A percentile compares a stretch with the other conserved stretches of the same genome.
phyloP scores from a whole-genome alignment of 495 filamentous ascomycete genomes.

The Podospora pseudoanserina region DNA sequence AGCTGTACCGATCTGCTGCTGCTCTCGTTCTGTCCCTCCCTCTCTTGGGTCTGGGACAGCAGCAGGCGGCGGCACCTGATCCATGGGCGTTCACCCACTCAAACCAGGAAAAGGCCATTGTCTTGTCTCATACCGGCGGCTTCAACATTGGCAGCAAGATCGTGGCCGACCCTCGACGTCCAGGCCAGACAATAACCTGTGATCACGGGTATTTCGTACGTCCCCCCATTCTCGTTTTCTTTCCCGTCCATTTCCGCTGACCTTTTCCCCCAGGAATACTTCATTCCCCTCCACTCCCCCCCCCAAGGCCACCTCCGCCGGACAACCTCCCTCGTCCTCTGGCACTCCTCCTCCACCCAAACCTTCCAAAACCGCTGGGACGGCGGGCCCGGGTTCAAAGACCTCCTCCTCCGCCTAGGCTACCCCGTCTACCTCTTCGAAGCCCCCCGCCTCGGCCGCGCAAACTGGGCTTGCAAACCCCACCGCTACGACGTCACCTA shows the following conservation, averaged over 20 bases:
- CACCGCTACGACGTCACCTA: neutral
- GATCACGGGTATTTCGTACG: conserved; percentile 45
- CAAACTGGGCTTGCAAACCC: neutral
- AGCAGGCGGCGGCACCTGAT: neutral
- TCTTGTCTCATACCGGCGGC: conserved; percentile 40
- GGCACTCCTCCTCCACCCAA: neutral
- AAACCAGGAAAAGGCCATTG: conserved; percentile 28
- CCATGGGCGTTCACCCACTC: neutral
- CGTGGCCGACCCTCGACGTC: conserved; percentile 30
- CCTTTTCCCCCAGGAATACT: neutral
- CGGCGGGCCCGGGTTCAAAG: conserved; percentile 1
- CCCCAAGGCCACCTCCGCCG: neutral
- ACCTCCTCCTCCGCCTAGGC: neutral
- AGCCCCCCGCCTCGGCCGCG: neutral
- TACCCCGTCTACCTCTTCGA: conserved; percentile 1
- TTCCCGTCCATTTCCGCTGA: neutral
- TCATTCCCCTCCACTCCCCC: neutral
- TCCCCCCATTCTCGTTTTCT: neutral
- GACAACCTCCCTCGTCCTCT: neutral
- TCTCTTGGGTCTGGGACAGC: neutral
- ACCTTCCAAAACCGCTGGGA: conserved; percentile 3
- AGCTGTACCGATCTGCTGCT: neutral
- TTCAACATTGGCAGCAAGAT: conserved; percentile 38
- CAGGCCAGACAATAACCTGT: conserved; percentile 40
- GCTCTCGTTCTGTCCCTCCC: neutral